Percentiles rank a stretch among this genome's conserved stretches.
Evolutionary conservation across 2,329 filamentous ascomycete genomes (phyloP).

Genomic region (Chrysosporium keratinophilum): DNA sequence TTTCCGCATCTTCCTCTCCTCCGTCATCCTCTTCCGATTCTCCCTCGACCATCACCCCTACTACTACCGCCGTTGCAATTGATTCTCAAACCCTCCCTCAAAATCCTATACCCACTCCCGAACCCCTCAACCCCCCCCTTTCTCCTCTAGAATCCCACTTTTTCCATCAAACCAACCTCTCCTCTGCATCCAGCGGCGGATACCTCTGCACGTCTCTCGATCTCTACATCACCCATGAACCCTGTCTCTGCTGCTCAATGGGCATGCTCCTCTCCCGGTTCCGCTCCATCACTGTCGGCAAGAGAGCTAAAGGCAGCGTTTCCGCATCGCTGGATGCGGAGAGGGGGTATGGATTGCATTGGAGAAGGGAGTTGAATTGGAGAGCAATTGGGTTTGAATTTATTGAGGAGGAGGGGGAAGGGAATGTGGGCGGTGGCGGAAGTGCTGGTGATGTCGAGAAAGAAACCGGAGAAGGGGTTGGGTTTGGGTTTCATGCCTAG

Average conservation of each 20-base stretch:
- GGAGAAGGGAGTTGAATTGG: slow-evolving; percentile 49
- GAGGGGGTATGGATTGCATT: slow-evolving; percentile 51
- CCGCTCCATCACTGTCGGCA: slow-evolving; percentile 69
- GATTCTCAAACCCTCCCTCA: neutral
- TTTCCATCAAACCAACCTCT: slow-evolving; percentile 57
- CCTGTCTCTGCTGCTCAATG: slow-evolving; percentile 95
- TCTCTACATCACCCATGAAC: slow-evolving; percentile 89
- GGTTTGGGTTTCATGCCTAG: slow-evolving; percentile 11
- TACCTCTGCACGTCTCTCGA: slow-evolving; percentile 93
- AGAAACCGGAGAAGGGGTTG: neutral
- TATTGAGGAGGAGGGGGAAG: slow-evolving; percentile 18
- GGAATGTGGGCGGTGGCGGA: neutral
- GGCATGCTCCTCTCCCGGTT: slow-evolving; percentile 90
- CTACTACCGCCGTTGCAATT: slow-evolving; percentile 13
- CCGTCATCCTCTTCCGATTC: too few species aligned
- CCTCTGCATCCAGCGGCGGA: slow-evolving; percentile 63
- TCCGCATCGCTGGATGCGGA: slow-evolving; percentile 14
- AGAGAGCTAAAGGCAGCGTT: slow-evolving; percentile 51
- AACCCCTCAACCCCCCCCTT: slow-evolving; percentile 10
- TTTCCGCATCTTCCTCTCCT: slow-evolving; percentile 18
- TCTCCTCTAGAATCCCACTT: slow-evolving; percentile 28
- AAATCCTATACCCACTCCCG: neutral
- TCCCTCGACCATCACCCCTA: neutral
- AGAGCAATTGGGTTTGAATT: slow-evolving; percentile 40
- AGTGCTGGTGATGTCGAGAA: too few species aligned